Base-by-base conservation (phyloP, 768 basidiomycete genomes). In the Tricholoma saponaceum region DNA sequence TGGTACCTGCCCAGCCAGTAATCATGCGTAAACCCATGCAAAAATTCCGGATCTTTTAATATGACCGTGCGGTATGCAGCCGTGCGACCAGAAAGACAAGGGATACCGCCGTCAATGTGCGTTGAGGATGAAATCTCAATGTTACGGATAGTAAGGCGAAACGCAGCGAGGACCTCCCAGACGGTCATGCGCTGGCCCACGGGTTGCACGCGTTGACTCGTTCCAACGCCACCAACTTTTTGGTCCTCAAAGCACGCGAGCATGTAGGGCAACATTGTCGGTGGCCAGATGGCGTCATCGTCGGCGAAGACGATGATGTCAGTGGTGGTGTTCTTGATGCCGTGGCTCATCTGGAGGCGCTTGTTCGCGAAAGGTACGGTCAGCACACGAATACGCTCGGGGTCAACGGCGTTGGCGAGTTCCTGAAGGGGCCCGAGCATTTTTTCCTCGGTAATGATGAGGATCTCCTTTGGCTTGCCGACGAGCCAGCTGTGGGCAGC, bases 281-380 rank as follows among this genome's bases (percentile, higher is more conserved):
- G 85, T 0, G 93, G 93, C 94, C 94, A 97, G 66, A 97, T 94
- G 41, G 94, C 93, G 70, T 97, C 93, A 66, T 97, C 94, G 67
- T 95, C 94, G 7, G 92, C 92, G 65, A 96, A 96, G 25, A 95
- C 88, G 70, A 95, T 92, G 72, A 96, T 94, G 68, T 94, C 93
- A 4, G 94, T 95, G 0, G 89, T 87, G 22, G 89, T 89, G 69
- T 92, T 87, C 71, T 87, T 87, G 70, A 96, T 95, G 8, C 93
- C 95, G 64, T 95, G 91, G 61, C 84, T 81, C 95, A 96, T 96
- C 74, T 96, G 93, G 32, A 95, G 77, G 20, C 94, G 87, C 71
- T 95, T 95, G 76, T 95, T 95, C 62, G 95, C 93, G 66, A 89
- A 95, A 3, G 92, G 93, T 13, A 95, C 92, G 18, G 92, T 95